Evolutionary conservation across 306 rosid genomes (phyloP).

Genomic region (Trifolium subterraneum): DNA sequence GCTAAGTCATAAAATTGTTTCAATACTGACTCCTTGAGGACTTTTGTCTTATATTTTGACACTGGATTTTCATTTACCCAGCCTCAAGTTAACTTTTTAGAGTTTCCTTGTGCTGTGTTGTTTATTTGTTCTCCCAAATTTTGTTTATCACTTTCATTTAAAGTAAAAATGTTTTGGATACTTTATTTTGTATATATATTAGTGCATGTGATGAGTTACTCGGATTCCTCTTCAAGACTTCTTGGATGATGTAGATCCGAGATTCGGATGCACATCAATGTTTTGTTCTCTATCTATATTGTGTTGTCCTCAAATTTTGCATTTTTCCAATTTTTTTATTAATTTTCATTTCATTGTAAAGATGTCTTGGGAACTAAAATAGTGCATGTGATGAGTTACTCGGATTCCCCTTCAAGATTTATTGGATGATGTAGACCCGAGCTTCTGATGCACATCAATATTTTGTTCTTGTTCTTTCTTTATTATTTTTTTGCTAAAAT

Average conservation of each 20-base stretch:
- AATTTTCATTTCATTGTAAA: neutral
- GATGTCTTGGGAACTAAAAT: neutral
- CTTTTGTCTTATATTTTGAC: too few relatives aligned
- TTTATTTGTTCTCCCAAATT: neutral
- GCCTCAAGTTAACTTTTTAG: too few relatives aligned
- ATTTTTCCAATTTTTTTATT: neutral
- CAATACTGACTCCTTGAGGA: neutral
- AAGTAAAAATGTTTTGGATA: neutral
- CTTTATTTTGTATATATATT: too few relatives aligned
- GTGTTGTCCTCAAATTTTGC: neutral
- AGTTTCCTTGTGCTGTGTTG: neutral
- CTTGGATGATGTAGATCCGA: constrained; percentile 69
- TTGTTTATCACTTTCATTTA: neutral
- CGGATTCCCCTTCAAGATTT: constrained; percentile 81
- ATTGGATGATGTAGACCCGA: constrained; percentile 71
- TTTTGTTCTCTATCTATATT: neutral
- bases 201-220: constrained; percentile 59
- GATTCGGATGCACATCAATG: constrained; percentile 59
- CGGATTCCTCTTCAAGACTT: constrained; percentile 80
- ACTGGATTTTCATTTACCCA: too few relatives aligned
- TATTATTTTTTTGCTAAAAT: neutral
- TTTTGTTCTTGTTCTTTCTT: neutral
- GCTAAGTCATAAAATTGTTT: neutral
- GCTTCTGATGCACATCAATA: constrained; percentile 61
- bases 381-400: constrained; percentile 60